A percentile compares a stretch with the other conserved stretches of the same genome.
These are phyloP conservation scores for Rhododendron ferrugineum DNA, from an alignment of 148 eudicot species.

Conservation along the genomic window DNA sequence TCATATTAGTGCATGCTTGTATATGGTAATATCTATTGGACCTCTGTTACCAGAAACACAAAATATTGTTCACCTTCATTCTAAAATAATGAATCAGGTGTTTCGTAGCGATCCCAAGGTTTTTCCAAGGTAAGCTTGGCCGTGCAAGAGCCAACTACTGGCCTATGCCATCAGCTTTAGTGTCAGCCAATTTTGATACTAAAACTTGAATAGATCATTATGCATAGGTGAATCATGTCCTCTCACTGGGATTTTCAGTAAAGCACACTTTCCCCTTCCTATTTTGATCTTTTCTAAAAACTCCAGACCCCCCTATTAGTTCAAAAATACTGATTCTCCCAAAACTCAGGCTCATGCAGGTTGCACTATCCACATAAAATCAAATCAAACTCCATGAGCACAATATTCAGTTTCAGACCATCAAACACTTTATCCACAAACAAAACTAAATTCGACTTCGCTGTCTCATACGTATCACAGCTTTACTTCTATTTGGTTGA, in stretches of 20 bases:
- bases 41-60: background rate
- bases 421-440: background rate
- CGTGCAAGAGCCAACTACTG: background rate
- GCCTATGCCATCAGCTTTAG: background rate
- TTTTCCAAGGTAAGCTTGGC: background rate
- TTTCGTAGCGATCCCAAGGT: background rate
- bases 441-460: background rate
- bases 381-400: background rate
- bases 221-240: background rate
- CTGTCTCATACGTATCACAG: background rate
- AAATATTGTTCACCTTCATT: background rate
- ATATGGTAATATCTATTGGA: background rate
- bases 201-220: background rate
- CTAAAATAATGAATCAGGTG: background rate
- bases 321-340: background rate
- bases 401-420: background rate
- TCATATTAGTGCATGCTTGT: background rate
- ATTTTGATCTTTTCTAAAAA: slow-evolving; percentile 3
- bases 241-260: background rate
- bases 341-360: background rate
- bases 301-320: background rate
- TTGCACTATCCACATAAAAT: background rate
- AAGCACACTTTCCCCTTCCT: background rate
- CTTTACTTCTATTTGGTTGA: background rate
- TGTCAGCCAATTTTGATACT: background rate